Evolutionary conservation across 768 basidiomycete species (phyloP), one percentile per base, ranked within the genome.

Genomic region (Epithele typhae): DNA sequence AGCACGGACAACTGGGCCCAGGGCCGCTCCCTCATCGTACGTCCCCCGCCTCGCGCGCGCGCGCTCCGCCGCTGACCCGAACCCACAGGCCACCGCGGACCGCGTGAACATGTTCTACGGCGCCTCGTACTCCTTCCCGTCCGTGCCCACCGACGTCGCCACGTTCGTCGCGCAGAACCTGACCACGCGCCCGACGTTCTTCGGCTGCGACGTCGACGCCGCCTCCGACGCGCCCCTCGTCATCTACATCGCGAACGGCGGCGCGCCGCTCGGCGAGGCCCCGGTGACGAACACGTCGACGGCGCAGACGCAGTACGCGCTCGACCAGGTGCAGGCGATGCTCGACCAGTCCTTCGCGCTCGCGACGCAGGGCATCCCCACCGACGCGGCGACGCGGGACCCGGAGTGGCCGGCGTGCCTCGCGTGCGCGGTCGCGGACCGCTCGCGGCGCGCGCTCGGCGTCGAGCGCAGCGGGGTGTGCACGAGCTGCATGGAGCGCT

Each of bases 111-210:
- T 66, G 77, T 21, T 68, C 64, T 34, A 58, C 40, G 50, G 49
- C 25, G 7, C 25, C 11, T 55, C 70, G 1, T 62, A 59, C 47
- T 24, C 34, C 38, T 79, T 87, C 59, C 85, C 85, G 2, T 79
- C 82, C 3, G 76, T 85, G 25, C 85, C 85, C 14, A 56, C 66
- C 6, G 72, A 69, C 7, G 55, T 69, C 0, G 70, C 70, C 3
- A 71, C 71, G 11, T 88, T 86, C 61, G 58, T 83, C 27, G 61
- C 66, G 1, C 75, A 74, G 5, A 84, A 85, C 25, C 72, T 87
- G 1, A 87, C 81, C 57, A 67, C 66, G 37, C 77, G 82, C 22
- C 78, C 87, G 2, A 85, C 84, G 0, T 89, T 92, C 68, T 91
- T 89, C 66, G 90, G 89, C 3, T 91, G 89, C 59, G 66, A 84